phyloP scores from a whole-genome alignment of 164 flowering plant genomes.

The Chimonanthus praecox region DNA sequence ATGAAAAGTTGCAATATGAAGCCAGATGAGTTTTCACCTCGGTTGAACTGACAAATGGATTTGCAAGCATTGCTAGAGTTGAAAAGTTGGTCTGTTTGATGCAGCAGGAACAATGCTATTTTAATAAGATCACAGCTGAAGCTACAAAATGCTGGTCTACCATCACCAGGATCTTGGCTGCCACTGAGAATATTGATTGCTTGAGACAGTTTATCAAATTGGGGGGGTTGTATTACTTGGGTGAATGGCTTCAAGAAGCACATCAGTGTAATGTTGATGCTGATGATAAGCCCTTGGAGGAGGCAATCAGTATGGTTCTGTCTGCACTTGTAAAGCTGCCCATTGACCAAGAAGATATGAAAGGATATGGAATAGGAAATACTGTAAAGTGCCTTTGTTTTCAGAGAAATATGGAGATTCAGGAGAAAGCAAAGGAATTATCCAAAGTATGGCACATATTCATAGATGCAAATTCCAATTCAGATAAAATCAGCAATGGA shows the following conservation, averaged over 20 bases:
- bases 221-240: conserved; percentile 4
- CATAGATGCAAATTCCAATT: background rate
- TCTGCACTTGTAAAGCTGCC: conserved; percentile 4
- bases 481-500: background rate
- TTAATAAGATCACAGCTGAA: background rate
- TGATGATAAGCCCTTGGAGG: background rate
- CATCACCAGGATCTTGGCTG: background rate
- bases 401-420: conserved; percentile 1
- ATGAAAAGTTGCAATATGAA: background rate
- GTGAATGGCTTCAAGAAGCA: conserved; percentile 9
- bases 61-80: conserved; percentile 3
- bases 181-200: conserved; percentile 4
- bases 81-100: conserved; percentile 5
- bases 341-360: background rate
- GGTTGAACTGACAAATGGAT: background rate
- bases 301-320: background rate
- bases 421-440: conserved; percentile 6
- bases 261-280: background rate
- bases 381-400: conserved; percentile 4
- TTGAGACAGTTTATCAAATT: background rate
- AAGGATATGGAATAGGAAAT: conserved; percentile 4
- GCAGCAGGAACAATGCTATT: background rate
- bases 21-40: background rate
- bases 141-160: background rate
- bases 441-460: conserved; percentile 1